Conservation (phyloP, 2,329 filamentous ascomycete species). For the Phaeosphaeriaceae sp. region DNA sequence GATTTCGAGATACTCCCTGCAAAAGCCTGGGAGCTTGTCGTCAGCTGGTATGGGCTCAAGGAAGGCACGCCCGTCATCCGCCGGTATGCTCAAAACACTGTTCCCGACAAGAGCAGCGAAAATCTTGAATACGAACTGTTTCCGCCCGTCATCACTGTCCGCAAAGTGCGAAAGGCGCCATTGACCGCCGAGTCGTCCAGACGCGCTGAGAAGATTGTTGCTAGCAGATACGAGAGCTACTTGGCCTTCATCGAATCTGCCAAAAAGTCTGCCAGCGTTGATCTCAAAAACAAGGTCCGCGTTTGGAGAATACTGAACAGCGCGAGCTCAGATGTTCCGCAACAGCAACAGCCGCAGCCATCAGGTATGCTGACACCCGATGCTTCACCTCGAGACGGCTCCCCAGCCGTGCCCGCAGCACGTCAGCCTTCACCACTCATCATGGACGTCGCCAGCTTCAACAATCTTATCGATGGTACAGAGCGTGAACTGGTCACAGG, state of each 20-base stretch:
- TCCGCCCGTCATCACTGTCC: slow-evolving; percentile 83
- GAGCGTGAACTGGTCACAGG: slow-evolving; percentile 70
- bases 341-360: slow-evolving; percentile 34
- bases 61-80: slow-evolving; percentile 74
- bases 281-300: slow-evolving; percentile 75
- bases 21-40: slow-evolving; percentile 81
- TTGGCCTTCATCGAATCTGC: slow-evolving; percentile 77
- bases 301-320: slow-evolving; percentile 71
- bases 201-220: slow-evolving; percentile 70
- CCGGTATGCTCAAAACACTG: slow-evolving; percentile 79
- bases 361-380: slow-evolving; percentile 55
- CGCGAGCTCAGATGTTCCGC: slow-evolving; percentile 43
- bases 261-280: slow-evolving; percentile 73
- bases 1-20: slow-evolving; percentile 80
- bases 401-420: slow-evolving; percentile 41
- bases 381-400: slow-evolving; percentile 53
- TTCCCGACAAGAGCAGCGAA: slow-evolving; percentile 60
- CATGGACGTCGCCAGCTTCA: slow-evolving; percentile 69
- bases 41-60: slow-evolving; percentile 81
- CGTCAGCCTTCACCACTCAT: slow-evolving; percentile 58
- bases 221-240: slow-evolving; percentile 73
- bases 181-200: slow-evolving; percentile 68
- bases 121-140: slow-evolving; percentile 84
- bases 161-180: slow-evolving; percentile 73
- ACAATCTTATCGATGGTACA: slow-evolving; percentile 65